Percentiles rank a stretch among this genome's conserved stretches.
Evolutionary conservation across 2,329 filamentous ascomycete species (phyloP).

Genomic region (Diaporthe vexans): DNA sequence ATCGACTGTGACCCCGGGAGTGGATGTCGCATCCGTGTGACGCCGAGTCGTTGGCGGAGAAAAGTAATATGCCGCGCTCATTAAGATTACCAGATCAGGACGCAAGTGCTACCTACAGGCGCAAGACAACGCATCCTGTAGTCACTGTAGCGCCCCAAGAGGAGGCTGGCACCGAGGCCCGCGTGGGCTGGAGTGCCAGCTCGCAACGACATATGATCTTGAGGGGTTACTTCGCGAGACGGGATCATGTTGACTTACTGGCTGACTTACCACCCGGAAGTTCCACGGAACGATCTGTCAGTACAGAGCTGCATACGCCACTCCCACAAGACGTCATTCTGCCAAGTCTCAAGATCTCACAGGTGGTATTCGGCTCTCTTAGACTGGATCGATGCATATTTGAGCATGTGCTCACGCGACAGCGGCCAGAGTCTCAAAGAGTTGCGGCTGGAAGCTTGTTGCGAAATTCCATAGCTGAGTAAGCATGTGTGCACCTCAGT

Average conservation of each 20-base stretch:
- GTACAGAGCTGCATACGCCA: not conserved
- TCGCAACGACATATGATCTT: conserved; percentile 23
- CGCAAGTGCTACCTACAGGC: conserved; percentile 9
- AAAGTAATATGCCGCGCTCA: conserved; percentile 13
- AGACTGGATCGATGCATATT: not conserved
- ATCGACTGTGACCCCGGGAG: conserved; percentile 3
- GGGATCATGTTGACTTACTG: not conserved
- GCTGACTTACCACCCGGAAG: not conserved
- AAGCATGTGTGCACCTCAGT: not conserved
- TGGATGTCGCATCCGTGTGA: conserved; percentile 19
- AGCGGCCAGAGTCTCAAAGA: not conserved
- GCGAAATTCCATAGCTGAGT: not conserved
- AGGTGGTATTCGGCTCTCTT: not conserved
- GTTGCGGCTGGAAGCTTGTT: conserved; percentile 1
- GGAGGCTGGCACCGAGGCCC: conserved; percentile 23
- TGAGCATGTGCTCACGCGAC: not conserved
- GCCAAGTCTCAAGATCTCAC: not conserved
- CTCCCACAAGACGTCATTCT: conserved; percentile 12
- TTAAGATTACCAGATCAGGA: conserved; percentile 14
- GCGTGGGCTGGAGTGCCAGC: not conserved
- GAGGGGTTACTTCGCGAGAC: conserved; percentile 13
- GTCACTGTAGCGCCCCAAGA: not conserved
- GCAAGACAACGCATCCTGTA: conserved; percentile 15
- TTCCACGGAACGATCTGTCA: not conserved
- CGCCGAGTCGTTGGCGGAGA: conserved; percentile 6